Conservation (phyloP, 192 early-diverging fungal genomes). For the Backusella morwellensis region DNA sequence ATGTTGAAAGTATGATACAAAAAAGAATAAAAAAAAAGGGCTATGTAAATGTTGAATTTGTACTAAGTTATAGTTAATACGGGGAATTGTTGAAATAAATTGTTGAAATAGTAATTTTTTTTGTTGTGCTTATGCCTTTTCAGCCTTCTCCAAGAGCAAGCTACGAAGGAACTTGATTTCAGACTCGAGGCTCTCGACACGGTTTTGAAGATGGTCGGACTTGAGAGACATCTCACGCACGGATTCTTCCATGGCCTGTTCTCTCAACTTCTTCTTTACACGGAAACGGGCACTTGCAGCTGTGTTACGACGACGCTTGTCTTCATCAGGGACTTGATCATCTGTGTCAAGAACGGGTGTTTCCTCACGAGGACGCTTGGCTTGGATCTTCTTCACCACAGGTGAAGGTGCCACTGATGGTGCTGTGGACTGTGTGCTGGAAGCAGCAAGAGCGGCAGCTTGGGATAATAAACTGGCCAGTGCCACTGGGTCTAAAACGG, state of each 20-base stretch:
- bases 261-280: slow-evolving; percentile 91
- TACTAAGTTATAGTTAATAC: background rate
- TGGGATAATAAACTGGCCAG: slow-evolving; percentile 1
- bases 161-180: slow-evolving; percentile 90
- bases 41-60: slow-evolving; percentile 8
- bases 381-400: background rate
- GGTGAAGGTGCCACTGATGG: background rate
- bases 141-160: slow-evolving; percentile 77
- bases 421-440: background rate
- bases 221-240: slow-evolving; percentile 74
- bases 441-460: background rate
- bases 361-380: slow-evolving; percentile 11
- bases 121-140: slow-evolving; percentile 20
- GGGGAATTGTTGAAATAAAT: slow-evolving; percentile 2
- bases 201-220: slow-evolving; percentile 70
- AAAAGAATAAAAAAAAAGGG: background rate
- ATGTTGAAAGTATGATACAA: slow-evolving; percentile 10
- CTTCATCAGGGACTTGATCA: slow-evolving; percentile 55
- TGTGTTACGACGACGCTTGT: slow-evolving; percentile 94
- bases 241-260: slow-evolving; percentile 81
- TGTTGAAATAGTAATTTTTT: slow-evolving; percentile 5
- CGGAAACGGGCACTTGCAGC: slow-evolving; percentile 94
- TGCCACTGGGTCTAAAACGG: background rate
- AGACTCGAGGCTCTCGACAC: slow-evolving; percentile 81
- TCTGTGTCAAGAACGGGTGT: background rate